Percentiles rank a stretch among this genome's conserved stretches.
phyloP scores from a whole-genome alignment of 116 monocot genomes.

The Iris pallida region DNA sequence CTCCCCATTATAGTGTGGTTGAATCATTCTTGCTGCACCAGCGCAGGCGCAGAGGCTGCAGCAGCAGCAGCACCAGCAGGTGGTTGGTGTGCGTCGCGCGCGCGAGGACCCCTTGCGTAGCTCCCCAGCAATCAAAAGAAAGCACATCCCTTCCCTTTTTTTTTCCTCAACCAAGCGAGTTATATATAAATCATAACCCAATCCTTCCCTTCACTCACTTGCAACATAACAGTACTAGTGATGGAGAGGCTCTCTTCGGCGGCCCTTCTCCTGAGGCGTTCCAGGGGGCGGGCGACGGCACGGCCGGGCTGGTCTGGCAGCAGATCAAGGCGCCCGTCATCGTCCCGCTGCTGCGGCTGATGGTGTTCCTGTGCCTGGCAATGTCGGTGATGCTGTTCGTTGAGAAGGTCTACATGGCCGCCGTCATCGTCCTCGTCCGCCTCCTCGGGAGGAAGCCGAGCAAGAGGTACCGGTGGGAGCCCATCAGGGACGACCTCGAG shows the following conservation, averaged over 20 bases:
- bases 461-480: constrained; percentile 55
- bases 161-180: too few relatives aligned
- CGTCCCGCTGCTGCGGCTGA: constrained; percentile 47
- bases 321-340: constrained; percentile 66
- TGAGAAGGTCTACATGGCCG: constrained; percentile 81
- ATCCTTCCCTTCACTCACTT: too few relatives aligned
- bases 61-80: too few relatives aligned
- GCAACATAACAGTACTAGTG: too few relatives aligned
- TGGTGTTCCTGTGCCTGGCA: constrained; percentile 55
- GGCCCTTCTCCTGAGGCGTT: constrained; percentile 27
- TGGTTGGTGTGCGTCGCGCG: too few relatives aligned
- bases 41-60: too few relatives aligned
- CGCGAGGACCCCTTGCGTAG: too few relatives aligned
- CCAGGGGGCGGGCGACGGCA: constrained; percentile 38
- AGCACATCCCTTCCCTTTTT: too few relatives aligned
- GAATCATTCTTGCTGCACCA: too few relatives aligned
- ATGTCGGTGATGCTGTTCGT: constrained; percentile 78
- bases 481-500: constrained; percentile 66
- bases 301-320: constrained; percentile 52
- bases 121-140: too few relatives aligned
- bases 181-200: too few relatives aligned
- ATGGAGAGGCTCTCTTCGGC: constrained; percentile 9
- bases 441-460: constrained; percentile 45
- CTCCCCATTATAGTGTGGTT: too few relatives aligned
- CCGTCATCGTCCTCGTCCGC: constrained; percentile 42